phyloP scores from a whole-genome alignment of 108 stramenopile genomes.

The Cyclotella baltica region DNA sequence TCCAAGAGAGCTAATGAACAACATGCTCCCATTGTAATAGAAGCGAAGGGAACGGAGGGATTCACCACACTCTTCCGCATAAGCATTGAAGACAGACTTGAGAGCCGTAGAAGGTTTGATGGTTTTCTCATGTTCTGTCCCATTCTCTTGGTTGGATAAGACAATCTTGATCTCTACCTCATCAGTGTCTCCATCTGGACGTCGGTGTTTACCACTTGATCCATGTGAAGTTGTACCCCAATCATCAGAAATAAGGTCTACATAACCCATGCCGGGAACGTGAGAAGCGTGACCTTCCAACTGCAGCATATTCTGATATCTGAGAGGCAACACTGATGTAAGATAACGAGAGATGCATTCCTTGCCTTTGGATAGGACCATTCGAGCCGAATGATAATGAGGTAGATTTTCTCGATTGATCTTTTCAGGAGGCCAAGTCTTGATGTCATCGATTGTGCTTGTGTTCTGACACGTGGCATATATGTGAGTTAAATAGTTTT shows the following conservation, averaged over 20 bases:
- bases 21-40: conserved; percentile 9
- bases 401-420: not conserved
- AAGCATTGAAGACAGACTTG: conserved; percentile 26
- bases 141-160: conserved; percentile 3
- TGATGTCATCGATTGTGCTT: not conserved
- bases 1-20: conserved; percentile 29
- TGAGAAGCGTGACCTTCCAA: not conserved
- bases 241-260: conserved; percentile 6
- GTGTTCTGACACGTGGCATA: not conserved
- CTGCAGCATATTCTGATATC: conserved; percentile 10
- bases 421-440: not conserved
- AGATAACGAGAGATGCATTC: not conserved
- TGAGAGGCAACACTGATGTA: not conserved
- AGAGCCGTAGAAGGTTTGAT: conserved; percentile 8
- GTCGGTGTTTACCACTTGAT: not conserved
- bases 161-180: conserved; percentile 5
- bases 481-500: not conserved
- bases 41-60: conserved; percentile 22
- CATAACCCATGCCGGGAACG: conserved; percentile 14
- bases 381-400: not conserved
- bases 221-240: not conserved
- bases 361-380: not conserved
- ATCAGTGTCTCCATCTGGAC: conserved; percentile 8
- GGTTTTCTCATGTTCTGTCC: not conserved
- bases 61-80: conserved; percentile 26